Base-by-base conservation (phyloP, 495 filamentous ascomycete species). In the Penicillium alfredii region DNA sequence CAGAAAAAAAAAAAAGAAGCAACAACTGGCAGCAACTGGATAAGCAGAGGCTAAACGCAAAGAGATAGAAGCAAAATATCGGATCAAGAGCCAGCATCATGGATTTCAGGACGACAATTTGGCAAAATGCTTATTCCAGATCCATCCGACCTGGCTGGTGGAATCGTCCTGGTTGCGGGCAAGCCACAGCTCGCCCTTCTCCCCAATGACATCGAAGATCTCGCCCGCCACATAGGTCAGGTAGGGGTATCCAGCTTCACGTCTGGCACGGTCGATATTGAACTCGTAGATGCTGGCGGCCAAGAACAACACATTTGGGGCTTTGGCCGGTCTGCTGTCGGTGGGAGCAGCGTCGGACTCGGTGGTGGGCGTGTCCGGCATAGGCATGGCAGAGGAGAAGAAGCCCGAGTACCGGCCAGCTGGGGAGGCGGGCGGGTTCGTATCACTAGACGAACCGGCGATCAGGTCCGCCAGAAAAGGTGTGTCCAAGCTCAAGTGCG, bases 51-150 rank as follows among this genome's bases (percentile, higher is more conserved):
- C 23, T n/a, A n/a, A n/a, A n/a, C 23, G 11, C 23, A n/a, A 4
- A 25, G 23, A 8, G 8, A 25, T 8, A 9, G 23, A 30, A 38
- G 19, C 4, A 27, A 24, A 22, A 9, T 19, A 17, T 22, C 2
- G 8, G 21, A 37, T 26, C 9, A 9, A 39, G 27, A 12, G 16
- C 27, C 37, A 16, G 3, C 25, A 19, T 17, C 11, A 17, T 9
- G 19, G 26, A n/a, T 8, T 8, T 22, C 51, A 62, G 15, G 40
- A 49, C 6, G 80, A 80, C 43, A 88, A 54, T 39, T 84, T 86
- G 31, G 84, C 86, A 65, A 98, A 97, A 64, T 98, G 92, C 55
- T 94, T 93, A 50, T 84, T 92, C 92, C 92, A 98, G 44, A 98
- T 94, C 92, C 92, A 98, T 26, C 92, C 92, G n/a, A 96, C 76